Evolutionary conservation across 108 stramenopile genomes (phyloP).

Genomic region (Fragilariopsis cylindrus): DNA sequence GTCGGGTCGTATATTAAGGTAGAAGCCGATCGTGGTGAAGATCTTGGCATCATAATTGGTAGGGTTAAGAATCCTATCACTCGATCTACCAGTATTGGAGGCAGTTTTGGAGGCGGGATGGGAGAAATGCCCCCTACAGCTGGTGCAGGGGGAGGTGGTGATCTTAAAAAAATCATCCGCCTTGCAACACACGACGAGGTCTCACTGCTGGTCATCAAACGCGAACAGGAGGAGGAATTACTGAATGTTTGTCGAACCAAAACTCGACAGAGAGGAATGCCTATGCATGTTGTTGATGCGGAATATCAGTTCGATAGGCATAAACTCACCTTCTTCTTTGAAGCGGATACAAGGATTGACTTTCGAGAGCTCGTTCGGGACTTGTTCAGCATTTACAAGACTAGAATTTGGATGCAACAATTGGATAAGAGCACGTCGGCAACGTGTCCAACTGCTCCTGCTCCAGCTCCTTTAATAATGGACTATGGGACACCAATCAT

Average conservation of each 20-base stretch:
- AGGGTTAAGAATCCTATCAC: slow-evolving; percentile 44
- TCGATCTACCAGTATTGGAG: slow-evolving; percentile 7
- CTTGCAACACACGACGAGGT: slow-evolving; percentile 91
- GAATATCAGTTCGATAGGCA: slow-evolving; percentile 98
- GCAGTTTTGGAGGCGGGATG: slow-evolving; percentile 44
- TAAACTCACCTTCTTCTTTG: slow-evolving; percentile 98
- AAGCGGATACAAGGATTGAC: slow-evolving; percentile 94
- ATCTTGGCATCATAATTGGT: slow-evolving; percentile 91
- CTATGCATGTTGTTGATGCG: slow-evolving; percentile 95
- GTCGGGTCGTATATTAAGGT: slow-evolving; percentile 98
- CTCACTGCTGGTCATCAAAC: slow-evolving; percentile 75
- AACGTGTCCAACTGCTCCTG: slow-evolving; percentile 37
- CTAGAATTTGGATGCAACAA: slow-evolving; percentile 98
- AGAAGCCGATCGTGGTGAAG: slow-evolving; percentile 97
- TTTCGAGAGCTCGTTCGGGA: slow-evolving; percentile 98
- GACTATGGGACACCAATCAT: slow-evolving; percentile 56
- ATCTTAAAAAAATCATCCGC: slow-evolving; percentile 84
- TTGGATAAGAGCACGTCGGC: slow-evolving; percentile 65
- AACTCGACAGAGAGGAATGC: slow-evolving; percentile 83
- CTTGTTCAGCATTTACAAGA: slow-evolving; percentile 97
- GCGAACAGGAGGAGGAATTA: slow-evolving; percentile 89
- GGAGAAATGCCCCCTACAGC: slow-evolving; percentile 30
- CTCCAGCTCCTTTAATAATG: slow-evolving; percentile 23
- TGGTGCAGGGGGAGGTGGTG: slow-evolving; percentile 39
- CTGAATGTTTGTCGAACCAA: slow-evolving; percentile 92